Evolutionary conservation across 164 flowering plant genomes (phyloP), one percentile per base, ranked within the genome.

Genomic region (Akebia trifoliata): DNA sequence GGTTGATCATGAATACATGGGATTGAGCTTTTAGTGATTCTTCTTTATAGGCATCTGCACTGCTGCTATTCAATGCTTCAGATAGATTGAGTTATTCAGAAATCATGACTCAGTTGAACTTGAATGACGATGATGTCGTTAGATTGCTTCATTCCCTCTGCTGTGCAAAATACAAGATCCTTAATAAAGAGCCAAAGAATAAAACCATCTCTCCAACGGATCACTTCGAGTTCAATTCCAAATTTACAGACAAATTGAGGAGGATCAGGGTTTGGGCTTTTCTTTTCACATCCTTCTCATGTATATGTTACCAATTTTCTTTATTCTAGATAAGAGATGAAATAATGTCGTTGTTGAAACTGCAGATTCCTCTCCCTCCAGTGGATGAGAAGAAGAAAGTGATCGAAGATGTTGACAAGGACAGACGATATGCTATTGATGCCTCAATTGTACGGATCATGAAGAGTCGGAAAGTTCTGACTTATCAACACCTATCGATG

Each of bases 141-240:
- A 70, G 92, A 57, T 68, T 85, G 45, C 86, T 87, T 2, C 97
- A 90, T 69, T 90, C 97, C 36, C 75, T 90, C 42, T 85, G 93
- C 2, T 87, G 95, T 65, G 90, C 80, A 15, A 82, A 79, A 69
- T 81, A 88, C 57, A 88, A 84, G 74, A 85, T 83, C 53, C 79
- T 87, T 17, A 71, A 32, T 31, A 85, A 87, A 65, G 86, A 74
- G 69, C 89, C 95, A 40, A 77, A 60, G 66, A 77, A 81, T 9
- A 85, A 77, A 66, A 70, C 77, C 2, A 74, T 87, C 34, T 68
- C 90, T 50, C 72, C 77, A 0, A 77, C 84, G 2, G 95, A 85
- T 55, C 32, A 62, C 65, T 85, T 85, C 50, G 87, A 78, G 57
- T 83, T 87, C 66, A 87, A 87, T 69, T 66, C 82, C 37, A 81